Percentiles rank a stretch among this genome's conserved stretches.
Conservation (phyloP, 225 moss, liverwort and hornwort genomes). For the Rhytidiadelphus loreus region DNA sequence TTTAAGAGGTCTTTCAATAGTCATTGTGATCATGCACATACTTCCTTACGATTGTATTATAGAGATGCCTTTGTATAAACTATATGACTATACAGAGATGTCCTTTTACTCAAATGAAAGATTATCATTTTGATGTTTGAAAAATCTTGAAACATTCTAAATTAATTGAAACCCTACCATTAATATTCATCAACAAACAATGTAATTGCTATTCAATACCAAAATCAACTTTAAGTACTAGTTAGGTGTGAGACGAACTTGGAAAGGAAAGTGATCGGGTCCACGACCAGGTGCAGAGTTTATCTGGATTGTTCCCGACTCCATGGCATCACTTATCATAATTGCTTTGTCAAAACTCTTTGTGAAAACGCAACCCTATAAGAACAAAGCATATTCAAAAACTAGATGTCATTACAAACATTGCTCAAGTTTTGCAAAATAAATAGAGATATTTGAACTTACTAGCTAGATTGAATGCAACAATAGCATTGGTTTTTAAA, state of each 20-base stretch:
- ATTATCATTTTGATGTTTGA: neutral
- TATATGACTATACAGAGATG: neutral
- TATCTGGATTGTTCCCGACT: slow-evolving; percentile 52
- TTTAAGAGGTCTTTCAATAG: neutral
- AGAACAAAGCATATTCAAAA: neutral
- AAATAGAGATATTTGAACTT: neutral
- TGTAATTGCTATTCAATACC: neutral
- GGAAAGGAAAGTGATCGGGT: slow-evolving; percentile 55
- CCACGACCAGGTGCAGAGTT: slow-evolving; percentile 46
- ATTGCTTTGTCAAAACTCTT: slow-evolving; percentile 54
- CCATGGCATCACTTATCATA: slow-evolving; percentile 57
- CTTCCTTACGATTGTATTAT: neutral
- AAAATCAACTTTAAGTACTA: neutral
- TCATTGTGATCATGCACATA: too few relatives aligned
- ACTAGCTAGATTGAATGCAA: neutral
- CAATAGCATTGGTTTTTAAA: rapidly evolving
- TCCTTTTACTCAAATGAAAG: neutral
- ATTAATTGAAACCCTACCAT: neutral
- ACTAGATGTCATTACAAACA: neutral
- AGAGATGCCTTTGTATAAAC: neutral
- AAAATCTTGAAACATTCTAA: too few relatives aligned
- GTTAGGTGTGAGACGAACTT: neutral
- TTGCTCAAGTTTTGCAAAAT: neutral
- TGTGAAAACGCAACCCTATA: slow-evolving; percentile 48
- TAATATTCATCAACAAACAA: neutral